Conservation (phyloP, 768 basidiomycete species). For the Tulasnella sp. region DNA sequence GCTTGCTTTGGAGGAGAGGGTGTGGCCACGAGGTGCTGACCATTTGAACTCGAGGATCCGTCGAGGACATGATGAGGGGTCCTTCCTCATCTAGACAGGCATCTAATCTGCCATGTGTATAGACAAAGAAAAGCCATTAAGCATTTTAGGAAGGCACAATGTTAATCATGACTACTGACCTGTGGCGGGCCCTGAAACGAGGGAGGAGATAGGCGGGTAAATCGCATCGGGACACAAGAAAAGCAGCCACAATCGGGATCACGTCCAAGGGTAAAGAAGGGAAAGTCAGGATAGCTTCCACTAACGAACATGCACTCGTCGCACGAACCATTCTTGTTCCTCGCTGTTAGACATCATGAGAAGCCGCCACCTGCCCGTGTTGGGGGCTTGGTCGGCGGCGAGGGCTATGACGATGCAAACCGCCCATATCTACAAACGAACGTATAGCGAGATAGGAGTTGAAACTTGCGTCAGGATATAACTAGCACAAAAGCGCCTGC, state of each 20-base stretch:
- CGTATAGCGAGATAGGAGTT: neutral
- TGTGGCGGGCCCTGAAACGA: neutral
- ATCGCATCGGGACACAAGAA: neutral
- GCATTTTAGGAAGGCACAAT: neutral
- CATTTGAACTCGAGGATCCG: slow-evolving; percentile 25
- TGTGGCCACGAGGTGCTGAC: slow-evolving; percentile 18
- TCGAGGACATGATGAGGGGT: slow-evolving; percentile 24
- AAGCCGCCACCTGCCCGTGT: slow-evolving; percentile 32
- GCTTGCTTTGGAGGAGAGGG: neutral
- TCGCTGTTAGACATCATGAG: slow-evolving; percentile 33
- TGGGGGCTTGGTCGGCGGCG: slow-evolving; percentile 30
- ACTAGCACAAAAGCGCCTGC: neutral
- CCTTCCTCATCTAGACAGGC: slow-evolving; percentile 29
- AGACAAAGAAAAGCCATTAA: neutral
- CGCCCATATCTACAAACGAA: slow-evolving; percentile 26
- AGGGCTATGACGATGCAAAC: slow-evolving; percentile 31
- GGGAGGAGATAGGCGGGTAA: neutral
- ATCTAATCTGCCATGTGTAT: slow-evolving; percentile 22
- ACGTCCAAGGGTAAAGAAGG: neutral
- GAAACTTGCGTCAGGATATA: neutral
- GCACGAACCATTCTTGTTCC: slow-evolving; percentile 29
- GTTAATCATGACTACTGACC: neutral
- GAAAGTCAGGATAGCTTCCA: neutral
- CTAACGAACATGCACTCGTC: neutral
- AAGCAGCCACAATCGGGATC: neutral